Base-by-base conservation (phyloP, 345 rosid species). In the Hibiscus trionum region DNA sequence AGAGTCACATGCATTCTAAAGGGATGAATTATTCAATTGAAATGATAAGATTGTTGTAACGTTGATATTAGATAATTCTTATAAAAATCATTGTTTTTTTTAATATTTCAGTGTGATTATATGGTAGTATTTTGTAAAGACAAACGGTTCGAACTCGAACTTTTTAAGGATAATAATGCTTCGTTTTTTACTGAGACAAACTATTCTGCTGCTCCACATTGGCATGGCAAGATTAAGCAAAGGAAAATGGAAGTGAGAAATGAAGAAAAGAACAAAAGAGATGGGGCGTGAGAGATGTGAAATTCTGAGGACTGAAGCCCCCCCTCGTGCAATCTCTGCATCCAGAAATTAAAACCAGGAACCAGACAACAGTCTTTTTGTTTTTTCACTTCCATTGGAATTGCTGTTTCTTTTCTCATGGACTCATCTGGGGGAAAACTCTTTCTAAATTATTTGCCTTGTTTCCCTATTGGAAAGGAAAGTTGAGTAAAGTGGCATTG, bases 281-380 rank as follows among this genome's bases (percentile, higher is more conserved):
- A 15, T 4, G 42, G 29, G 58, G 37, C 37, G 37, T 47, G 58
- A 27, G 17, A 27, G 59, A 67, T 50, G 71, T 67, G 71, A 67
- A 49, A 67, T 27, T 31, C 12, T 47, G 24, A 67, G 3, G 8
- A 57, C 59, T 24, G 61, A 24, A 5, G 0, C 31, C 31, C 59
- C 70, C 70, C 42, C 44, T 29, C 44, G 44, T 67, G 58, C 71
- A 67, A 10, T 67, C 71, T 67, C 71, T 29, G 26, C 58, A 50
- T 16, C 71, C 33, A 4, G 37, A 26, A 24, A 66, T 17, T 17
- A 57, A 49, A 49, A 49, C 5, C 46, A 24, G 10, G 5, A 60
- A 67, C 33, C 57, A 16, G 59, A 50, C 71, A 67, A 49, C 12
- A 7, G 58, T 67, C 42, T 47, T 67, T 67, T 67, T 67, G 58